Percentiles rank a stretch among this genome's conserved stretches.
Conservation (phyloP, 495 filamentous ascomycete genomes). For the Cudoniella acicularis region DNA sequence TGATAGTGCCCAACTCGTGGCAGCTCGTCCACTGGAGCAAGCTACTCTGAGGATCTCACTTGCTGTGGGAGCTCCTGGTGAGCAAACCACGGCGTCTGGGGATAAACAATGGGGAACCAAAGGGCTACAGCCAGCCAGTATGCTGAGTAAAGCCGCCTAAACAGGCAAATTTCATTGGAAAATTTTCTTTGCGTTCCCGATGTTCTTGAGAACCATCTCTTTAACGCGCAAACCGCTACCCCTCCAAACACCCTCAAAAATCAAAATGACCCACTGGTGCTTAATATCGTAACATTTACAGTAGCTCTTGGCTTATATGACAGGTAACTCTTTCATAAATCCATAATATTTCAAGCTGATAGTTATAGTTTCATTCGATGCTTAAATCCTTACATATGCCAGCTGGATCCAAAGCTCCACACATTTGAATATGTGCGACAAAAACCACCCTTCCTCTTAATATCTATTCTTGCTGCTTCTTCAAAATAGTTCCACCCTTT, state of each 20-base stretch:
- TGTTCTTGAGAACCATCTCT: neutral
- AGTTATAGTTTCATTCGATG: conserved; percentile 22
- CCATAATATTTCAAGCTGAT: conserved; percentile 5
- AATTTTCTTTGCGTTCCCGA: conserved; percentile 20
- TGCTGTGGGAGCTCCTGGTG: too few relatives aligned
- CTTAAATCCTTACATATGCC: conserved; percentile 26
- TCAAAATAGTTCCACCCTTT: conserved; percentile 25
- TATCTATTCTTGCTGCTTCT: conserved; percentile 20
- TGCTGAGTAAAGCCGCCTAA: conserved; percentile 18
- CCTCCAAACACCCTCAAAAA: neutral
- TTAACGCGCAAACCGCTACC: neutral
- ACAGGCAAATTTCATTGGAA: conserved; percentile 24
- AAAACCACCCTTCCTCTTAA: conserved; percentile 24
- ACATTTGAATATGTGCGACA: conserved; percentile 23
- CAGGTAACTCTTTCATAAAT: conserved; percentile 5
- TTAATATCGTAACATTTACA: conserved; percentile 9
- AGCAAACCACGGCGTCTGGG: neutral
- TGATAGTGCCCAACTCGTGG: neutral
- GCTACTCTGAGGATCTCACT: too few relatives aligned
- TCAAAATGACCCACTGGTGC: conserved; percentile 11
- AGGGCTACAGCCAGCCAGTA: neutral
- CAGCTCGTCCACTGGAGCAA: too few relatives aligned
- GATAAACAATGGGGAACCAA: neutral
- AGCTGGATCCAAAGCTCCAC: conserved; percentile 25
- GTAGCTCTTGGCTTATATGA: conserved; percentile 22